Base-by-base conservation (phyloP, 805 yeast genomes). In the Komagataella pastoris region DNA sequence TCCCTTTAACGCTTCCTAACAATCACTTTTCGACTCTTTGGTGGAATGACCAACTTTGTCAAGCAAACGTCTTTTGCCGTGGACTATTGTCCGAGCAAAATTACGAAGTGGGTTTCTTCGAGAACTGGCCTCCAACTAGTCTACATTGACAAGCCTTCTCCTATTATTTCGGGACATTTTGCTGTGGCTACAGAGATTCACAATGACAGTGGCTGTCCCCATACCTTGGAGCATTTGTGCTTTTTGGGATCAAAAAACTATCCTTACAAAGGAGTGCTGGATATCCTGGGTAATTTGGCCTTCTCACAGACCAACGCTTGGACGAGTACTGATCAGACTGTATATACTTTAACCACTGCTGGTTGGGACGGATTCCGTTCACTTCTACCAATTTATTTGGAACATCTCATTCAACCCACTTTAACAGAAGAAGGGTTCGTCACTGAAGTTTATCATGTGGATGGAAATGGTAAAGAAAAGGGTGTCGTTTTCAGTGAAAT, bases 401-500 rank as follows among this genome's bases (percentile, higher is more conserved):
- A 93, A 62, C 98, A 93, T 63, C 67, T 93, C 21, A 65, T 89
- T 48, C 65, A 81, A 58, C 97, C 99, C 1, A 87, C 95, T 0
- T 68, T 93, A 50, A 84, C 96, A 1, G 95, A 89, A 61, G 87
- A 81, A 50, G 96, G 96, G 0, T 93, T 96, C 59, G 70, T 83
- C 51, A 93, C 99, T 1, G 99, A 93, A 64, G 98, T 93, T 7
- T 88, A 88, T 64, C 98, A 93, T 64, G 78, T 93, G 48, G 98
- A 93, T 64, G 96, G 95, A 1, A 75, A 79, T 7, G 96, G 86
- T 36, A 80, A 84, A 56, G 99, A 93, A 58, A 88, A 88, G 63
- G 99, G 99, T 58, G 99, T 93, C 30, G 98, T 93, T 3, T 93
- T 85, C 63, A 84, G 95, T 51, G 99, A 93, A 68, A 93, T 93